Evolutionary conservation across 305 asterid species (phyloP).

Genomic region (Plantago rigida): DNA sequence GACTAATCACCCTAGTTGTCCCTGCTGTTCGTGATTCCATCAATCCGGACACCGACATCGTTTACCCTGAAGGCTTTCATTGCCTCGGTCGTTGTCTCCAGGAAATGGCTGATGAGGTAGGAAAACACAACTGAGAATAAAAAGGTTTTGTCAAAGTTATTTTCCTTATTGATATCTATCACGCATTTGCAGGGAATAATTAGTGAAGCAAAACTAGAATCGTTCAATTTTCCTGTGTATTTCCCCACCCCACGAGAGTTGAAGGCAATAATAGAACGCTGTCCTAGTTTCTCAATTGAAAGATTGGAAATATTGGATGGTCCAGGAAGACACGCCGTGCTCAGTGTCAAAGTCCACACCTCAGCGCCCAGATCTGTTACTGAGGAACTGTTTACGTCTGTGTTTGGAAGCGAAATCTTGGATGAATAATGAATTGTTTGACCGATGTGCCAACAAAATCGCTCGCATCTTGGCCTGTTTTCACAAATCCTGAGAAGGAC

Average conservation of each 20-base stretch:
- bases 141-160: neutral
- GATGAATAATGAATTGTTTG: conserved; percentile 2
- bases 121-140: neutral
- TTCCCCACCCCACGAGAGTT: conserved; percentile 3
- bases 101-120: conserved; percentile 12
- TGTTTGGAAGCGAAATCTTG: neutral
- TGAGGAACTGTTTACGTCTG: neutral
- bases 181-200: neutral
- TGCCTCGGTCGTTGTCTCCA: neutral
- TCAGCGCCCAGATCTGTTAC: neutral
- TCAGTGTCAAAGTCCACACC: neutral
- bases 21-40: conserved; percentile 12
- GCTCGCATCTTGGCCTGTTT: neutral
- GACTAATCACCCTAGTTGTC: conserved; percentile 19
- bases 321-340: neutral
- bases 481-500: neutral
- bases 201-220: neutral
- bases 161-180: neutral
- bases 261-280: neutral
- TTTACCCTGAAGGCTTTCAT: neutral
- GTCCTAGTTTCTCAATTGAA: conserved; percentile 3
- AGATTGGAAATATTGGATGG: neutral
- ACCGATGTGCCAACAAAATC: neutral
- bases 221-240: conserved; percentile 1
- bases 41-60: neutral